A percentile compares a stretch with the other conserved stretches of the same genome.
Conservation (phyloP, 257 asterid genomes). For the Osmanthus fragrans region DNA sequence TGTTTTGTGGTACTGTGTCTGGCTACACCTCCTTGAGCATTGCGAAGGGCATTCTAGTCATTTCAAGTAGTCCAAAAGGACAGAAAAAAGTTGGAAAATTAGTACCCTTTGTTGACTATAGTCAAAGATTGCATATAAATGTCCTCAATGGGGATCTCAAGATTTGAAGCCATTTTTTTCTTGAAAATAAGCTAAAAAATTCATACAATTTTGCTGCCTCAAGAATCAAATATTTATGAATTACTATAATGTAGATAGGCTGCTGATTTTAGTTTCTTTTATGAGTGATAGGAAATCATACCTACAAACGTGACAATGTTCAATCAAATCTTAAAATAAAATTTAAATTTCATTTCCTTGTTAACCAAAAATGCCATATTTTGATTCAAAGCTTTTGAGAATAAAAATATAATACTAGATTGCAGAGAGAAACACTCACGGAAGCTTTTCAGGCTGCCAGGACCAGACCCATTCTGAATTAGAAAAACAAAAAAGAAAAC, state of each 20-base stretch:
- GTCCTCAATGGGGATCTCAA: background rate
- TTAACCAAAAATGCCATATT: no score
- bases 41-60: slow-evolving; percentile 66
- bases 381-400: background rate
- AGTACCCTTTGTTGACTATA: slow-evolving; percentile 2
- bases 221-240: no score
- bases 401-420: no score
- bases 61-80: no score
- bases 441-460: slow-evolving; percentile 11
- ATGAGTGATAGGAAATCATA: no score
- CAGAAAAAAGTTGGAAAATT: no score
- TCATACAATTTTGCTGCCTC: background rate
- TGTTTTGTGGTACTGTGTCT: slow-evolving; percentile 67
- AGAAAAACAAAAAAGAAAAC: background rate
- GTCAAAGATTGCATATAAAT: slow-evolving; percentile 1
- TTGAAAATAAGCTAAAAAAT: no score
- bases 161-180: background rate
- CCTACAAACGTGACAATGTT: no score
- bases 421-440: slow-evolving; percentile 39
- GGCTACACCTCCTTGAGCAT: slow-evolving; percentile 65
- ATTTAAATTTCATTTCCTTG: no score
- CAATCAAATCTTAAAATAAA: no score
- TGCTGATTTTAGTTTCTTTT: no score
- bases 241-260: no score
- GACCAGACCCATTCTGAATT: slow-evolving; percentile 19